phyloP scores from a whole-genome alignment of 78 protist genomes.

The Cyanophora paradoxa region DNA sequence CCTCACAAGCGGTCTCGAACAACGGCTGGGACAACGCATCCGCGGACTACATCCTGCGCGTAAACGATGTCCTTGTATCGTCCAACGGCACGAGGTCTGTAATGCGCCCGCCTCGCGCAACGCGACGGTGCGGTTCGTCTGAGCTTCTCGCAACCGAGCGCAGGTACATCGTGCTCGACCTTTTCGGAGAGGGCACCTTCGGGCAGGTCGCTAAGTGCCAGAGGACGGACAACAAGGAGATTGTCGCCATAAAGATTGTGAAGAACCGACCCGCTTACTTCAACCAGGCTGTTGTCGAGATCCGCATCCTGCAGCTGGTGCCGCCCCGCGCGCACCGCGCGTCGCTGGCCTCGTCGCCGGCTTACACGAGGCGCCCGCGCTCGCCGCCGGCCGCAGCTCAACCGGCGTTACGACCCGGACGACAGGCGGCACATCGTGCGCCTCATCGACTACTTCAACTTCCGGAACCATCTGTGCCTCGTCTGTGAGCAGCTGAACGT shows the following conservation, averaged over 20 bases:
- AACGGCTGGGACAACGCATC: not conserved
- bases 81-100: too few relatives aligned
- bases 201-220: slow-evolving; percentile 24
- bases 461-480: slow-evolving; percentile 44
- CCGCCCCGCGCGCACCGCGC: not conserved
- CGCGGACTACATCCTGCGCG: not conserved
- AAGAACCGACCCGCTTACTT: slow-evolving; percentile 10
- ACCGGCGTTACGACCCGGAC: slow-evolving; percentile 8
- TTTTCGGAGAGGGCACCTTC: slow-evolving; percentile 22
- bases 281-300: slow-evolving; percentile 17
- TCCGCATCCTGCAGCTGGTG: not conserved
- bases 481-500: slow-evolving; percentile 33
- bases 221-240: not conserved
- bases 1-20: not conserved
- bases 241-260: slow-evolving; percentile 14
- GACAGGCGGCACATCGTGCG: slow-evolving; percentile 24
- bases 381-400: not conserved
- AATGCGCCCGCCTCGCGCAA: too few relatives aligned
- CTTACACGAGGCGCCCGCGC: too few relatives aligned
- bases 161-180: slow-evolving; percentile 9
- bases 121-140: too few relatives aligned
- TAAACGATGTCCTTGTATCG: slow-evolving; percentile 18
- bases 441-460: slow-evolving; percentile 20
- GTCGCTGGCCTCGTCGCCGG: too few relatives aligned
- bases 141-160: not conserved